phyloP scores from a whole-genome alignment of 2,329 filamentous ascomycete species.

The Xylaria sp. region DNA sequence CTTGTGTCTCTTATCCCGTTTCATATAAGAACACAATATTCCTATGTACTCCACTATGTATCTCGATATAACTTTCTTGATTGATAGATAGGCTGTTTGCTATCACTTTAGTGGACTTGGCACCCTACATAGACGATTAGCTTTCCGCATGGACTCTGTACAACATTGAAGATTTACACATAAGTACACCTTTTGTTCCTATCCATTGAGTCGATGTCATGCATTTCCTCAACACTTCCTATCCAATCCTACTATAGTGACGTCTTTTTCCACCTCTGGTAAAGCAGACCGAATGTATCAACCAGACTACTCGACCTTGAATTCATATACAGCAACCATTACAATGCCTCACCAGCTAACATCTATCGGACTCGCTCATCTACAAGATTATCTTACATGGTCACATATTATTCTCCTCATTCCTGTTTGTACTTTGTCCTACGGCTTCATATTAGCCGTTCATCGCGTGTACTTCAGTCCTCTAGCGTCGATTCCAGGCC shows the following conservation, averaged over 20 bases:
- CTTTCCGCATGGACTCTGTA: background rate
- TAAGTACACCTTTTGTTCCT: background rate
- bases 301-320: background rate
- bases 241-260: background rate
- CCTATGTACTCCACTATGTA: background rate
- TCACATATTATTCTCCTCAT: background rate
- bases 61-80: background rate
- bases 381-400: background rate
- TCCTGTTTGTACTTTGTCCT: background rate
- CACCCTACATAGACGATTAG: background rate
- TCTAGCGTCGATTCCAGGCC: slow-evolving; percentile 17
- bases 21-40: background rate
- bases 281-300: background rate
- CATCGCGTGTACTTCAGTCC: slow-evolving; percentile 23
- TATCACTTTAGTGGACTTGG: background rate
- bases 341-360: background rate
- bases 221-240: background rate
- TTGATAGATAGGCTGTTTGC: background rate
- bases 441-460: slow-evolving; percentile 8
- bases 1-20: background rate
- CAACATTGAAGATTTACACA: background rate
- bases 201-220: background rate
- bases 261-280: too few relatives aligned
- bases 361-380: background rate
- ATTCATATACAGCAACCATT: background rate